Conservation (phyloP, 108 stramenopile species). For the Cyclotella kingstonii region DNA sequence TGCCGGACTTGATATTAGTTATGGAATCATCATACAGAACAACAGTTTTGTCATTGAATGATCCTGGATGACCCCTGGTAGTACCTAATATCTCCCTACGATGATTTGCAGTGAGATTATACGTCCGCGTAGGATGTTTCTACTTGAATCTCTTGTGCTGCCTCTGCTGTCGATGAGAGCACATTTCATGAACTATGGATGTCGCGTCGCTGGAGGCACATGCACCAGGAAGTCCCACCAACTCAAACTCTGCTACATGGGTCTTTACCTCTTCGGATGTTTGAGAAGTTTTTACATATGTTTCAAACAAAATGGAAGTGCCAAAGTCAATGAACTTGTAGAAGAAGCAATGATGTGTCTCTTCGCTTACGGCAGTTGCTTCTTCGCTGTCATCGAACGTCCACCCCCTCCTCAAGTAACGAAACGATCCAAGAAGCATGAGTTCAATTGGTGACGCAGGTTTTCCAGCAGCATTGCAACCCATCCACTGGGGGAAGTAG, state of each 20-base stretch:
- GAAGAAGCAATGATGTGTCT: slow-evolving; percentile 10
- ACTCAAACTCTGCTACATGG: not conserved
- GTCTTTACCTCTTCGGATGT: not conserved
- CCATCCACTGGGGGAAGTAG: not conserved
- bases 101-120: slow-evolving; percentile 17
- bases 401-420: slow-evolving; percentile 9
- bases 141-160: slow-evolving; percentile 3
- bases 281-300: not conserved
- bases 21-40: slow-evolving; percentile 1
- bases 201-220: slow-evolving; percentile 7
- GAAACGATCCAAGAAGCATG: not conserved
- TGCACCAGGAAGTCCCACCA: slow-evolving; percentile 9
- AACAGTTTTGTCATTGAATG: not conserved
- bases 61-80: slow-evolving; percentile 13
- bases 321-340: slow-evolving; percentile 16
- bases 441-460: slow-evolving; percentile 7
- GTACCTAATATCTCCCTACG: slow-evolving; percentile 6
- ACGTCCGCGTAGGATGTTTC: slow-evolving; percentile 8
- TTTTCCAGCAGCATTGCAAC: too few species aligned
- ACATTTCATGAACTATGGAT: slow-evolving; percentile 5
- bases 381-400: slow-evolving; percentile 31
- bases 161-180: not conserved
- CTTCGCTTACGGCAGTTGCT: slow-evolving; percentile 19
- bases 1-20: not conserved
- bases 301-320: slow-evolving; percentile 1